Conservation (phyloP, 176 grass and related monocot species). For the Pontederia paniculata region DNA sequence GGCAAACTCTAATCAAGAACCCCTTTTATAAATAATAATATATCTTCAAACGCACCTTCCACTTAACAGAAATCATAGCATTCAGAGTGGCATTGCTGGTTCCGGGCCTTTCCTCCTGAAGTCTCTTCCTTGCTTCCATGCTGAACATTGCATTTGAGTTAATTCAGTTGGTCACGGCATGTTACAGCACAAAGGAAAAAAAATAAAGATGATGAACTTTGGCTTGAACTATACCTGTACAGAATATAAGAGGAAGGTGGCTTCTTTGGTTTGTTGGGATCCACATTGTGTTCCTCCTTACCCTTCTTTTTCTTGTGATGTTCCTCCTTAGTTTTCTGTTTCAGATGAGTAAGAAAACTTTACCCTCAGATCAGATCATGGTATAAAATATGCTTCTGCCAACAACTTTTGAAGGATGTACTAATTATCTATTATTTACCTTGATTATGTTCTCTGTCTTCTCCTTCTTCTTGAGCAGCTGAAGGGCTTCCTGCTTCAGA, state of each 20-base stretch:
- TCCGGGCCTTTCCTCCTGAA: constrained; percentile 37
- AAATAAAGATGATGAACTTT: too few species aligned
- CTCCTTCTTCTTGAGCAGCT: constrained; percentile 85
- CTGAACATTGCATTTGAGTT: constrained; percentile 18
- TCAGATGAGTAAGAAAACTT: not conserved
- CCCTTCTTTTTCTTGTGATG: constrained; percentile 35
- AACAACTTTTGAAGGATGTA: not conserved
- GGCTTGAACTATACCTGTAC: constrained; percentile 36
- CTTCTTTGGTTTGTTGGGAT: constrained; percentile 74
- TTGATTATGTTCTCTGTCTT: constrained; percentile 89
- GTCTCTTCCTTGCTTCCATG: constrained; percentile 51
- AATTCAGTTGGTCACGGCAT: not conserved
- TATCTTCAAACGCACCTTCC: constrained; percentile 36
- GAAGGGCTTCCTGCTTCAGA: constrained; percentile 76
- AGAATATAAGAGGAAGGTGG: constrained; percentile 70
- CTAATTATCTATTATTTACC: constrained; percentile 17
- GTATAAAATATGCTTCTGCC: too few species aligned
- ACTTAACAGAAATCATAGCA: constrained; percentile 68
- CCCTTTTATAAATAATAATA: not conserved
- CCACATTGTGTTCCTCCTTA: constrained; percentile 25
- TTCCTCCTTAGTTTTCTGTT: constrained; percentile 68
- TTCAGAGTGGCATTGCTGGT: constrained; percentile 40
- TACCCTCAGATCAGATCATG: not conserved
- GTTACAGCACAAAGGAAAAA: not conserved
- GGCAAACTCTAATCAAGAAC: not conserved